These are phyloP conservation scores for Circinella umbellata DNA, from an alignment of 371 early-diverging fungal species.

Conservation along the genomic window DNA sequence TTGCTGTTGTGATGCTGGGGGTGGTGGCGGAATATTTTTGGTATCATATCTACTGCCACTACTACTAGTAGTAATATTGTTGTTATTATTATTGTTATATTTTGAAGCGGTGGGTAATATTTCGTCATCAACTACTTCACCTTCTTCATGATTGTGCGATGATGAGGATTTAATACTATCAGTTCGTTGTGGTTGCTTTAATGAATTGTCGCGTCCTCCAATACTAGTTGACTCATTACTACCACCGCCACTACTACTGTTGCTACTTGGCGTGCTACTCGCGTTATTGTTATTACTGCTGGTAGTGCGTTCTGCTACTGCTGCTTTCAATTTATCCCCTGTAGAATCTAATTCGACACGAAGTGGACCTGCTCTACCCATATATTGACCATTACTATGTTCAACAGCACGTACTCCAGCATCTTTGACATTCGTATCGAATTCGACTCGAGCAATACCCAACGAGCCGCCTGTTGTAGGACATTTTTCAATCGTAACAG, in stretches of 20 bases:
- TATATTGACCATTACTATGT: conserved; percentile 60
- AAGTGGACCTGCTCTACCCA: conserved; percentile 57
- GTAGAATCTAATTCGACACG: conserved; percentile 68
- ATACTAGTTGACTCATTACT: neutral
- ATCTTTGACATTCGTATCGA: conserved; percentile 24
- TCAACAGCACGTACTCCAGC: conserved; percentile 58
- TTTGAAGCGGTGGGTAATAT: conserved; percentile 21
- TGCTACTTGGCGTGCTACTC: neutral
- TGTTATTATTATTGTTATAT: conserved; percentile 6
- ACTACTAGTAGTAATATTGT: neutral
- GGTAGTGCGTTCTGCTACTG: conserved; percentile 11
- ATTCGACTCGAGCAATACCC: conserved; percentile 56
- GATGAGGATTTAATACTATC: conserved; percentile 19
- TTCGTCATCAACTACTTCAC: conserved; percentile 35
- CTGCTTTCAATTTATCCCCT: conserved; percentile 38
- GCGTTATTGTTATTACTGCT: neutral
- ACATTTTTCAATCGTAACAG: conserved; percentile 55
- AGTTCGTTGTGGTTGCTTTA: neutral
- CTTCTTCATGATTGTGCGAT: conserved; percentile 33
- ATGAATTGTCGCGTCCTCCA: neutral
- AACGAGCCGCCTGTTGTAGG: conserved; percentile 60
- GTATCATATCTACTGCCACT: conserved; percentile 5
- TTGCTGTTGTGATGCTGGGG: conserved; percentile 2
- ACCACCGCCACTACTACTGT: neutral
- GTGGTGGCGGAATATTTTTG: neutral